phyloP scores from a whole-genome alignment of 2,329 filamentous ascomycete genomes.

The Thielaviopsis ethacetica region DNA sequence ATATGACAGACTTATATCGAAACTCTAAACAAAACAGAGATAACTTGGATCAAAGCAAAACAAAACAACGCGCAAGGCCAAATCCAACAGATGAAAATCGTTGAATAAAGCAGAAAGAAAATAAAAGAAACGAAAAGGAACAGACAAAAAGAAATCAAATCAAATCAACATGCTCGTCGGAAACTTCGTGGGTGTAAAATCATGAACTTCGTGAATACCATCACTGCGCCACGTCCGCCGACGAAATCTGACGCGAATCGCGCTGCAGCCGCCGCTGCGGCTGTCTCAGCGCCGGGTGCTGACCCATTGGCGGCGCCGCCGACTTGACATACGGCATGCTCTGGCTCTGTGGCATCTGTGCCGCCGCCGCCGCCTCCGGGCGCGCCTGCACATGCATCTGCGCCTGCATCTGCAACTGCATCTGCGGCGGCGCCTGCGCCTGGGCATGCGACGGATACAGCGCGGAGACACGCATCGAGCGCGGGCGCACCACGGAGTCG shows the following conservation, averaged over 20 bases:
- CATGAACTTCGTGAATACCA: not conserved
- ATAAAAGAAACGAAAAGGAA: not conserved
- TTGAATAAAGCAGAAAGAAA: not conserved
- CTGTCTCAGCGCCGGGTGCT: not conserved
- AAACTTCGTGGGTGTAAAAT: not conserved
- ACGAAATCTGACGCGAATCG: not conserved
- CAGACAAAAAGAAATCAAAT: not conserved
- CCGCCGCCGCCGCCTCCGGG: too few relatives aligned
- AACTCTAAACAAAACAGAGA: not conserved
- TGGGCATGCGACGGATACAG: not conserved
- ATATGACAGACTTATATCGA: not conserved
- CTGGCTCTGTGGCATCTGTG: not conserved
- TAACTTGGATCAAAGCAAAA: not conserved
- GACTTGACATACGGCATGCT: not conserved
- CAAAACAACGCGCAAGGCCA: not conserved
- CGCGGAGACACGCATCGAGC: constrained; percentile 4
- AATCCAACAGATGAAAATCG: not conserved
- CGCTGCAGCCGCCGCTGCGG: not conserved
- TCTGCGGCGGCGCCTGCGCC: too few relatives aligned
- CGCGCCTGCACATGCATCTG: too few relatives aligned
- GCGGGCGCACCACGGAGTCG: constrained; percentile 36
- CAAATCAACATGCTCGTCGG: not conserved
- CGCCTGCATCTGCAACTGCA: too few relatives aligned
- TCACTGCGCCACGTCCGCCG: not conserved
- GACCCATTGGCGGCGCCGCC: not conserved